phyloP scores from a whole-genome alignment of 2,329 filamentous ascomycete genomes.

The Gnomoniopsis smithogilvyi region DNA sequence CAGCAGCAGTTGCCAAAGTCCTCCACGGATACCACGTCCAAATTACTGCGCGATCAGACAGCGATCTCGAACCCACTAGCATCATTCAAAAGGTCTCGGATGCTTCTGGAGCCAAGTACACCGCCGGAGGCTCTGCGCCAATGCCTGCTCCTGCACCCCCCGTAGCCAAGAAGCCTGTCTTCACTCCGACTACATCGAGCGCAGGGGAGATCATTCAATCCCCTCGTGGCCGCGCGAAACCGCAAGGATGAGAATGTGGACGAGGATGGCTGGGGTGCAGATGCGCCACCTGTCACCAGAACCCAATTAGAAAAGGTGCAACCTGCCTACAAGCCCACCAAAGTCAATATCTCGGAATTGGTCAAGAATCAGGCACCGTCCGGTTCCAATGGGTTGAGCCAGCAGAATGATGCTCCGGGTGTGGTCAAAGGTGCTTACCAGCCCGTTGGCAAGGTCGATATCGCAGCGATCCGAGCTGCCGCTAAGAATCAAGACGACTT shows the following conservation, averaged over 20 bases:
- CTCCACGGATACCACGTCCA: conserved; percentile 97
- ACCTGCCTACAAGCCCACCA: conserved; percentile 90
- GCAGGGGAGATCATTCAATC: conserved; percentile 58
- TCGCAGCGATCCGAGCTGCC: conserved; percentile 79
- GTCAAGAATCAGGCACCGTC: conserved; percentile 67
- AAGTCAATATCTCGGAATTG: conserved; percentile 87
- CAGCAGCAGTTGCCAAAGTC: conserved; percentile 84
- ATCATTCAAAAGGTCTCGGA: conserved; percentile 94
- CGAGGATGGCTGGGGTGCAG: conserved; percentile 88
- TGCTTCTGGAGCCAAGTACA: conserved; percentile 93
- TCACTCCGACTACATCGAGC: conserved; percentile 67
- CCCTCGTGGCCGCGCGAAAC: conserved; percentile 64
- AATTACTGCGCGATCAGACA: conserved; percentile 89
- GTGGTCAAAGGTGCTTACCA: conserved; percentile 86
- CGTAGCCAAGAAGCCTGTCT: conserved; percentile 84
- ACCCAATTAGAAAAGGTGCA: conserved; percentile 88
- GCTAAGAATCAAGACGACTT: conserved; percentile 70
- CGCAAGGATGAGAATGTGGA: conserved; percentile 61
- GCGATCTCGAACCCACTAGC: conserved; percentile 79
- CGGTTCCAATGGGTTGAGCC: conserved; percentile 48
- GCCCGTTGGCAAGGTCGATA: conserved; percentile 96
- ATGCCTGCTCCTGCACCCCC: conserved; percentile 62
- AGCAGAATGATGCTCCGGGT: conserved; percentile 50
- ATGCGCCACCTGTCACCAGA: conserved; percentile 87
- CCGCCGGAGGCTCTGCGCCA: conserved; percentile 59